phyloP scores from a whole-genome alignment of 768 basidiomycete species.

The Psilocybe subaeruginosa region DNA sequence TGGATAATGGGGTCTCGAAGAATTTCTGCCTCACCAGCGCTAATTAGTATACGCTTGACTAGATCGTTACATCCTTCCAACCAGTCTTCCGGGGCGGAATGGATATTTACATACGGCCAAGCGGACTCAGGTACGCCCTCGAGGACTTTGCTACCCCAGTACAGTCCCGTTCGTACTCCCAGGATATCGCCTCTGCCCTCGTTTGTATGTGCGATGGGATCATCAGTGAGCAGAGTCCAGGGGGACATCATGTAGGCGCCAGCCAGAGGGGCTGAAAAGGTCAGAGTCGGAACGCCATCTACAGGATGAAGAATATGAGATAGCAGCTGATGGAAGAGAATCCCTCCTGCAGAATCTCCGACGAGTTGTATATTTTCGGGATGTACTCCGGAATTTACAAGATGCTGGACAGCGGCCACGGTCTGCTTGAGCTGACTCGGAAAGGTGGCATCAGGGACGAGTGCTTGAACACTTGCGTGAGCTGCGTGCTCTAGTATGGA shows the following conservation, averaged over 20 bases:
- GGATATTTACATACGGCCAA: conserved; percentile 18
- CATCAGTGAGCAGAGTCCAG: conserved; percentile 24
- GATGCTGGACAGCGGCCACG: conserved; percentile 28
- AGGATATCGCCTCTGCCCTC: conserved; percentile 8
- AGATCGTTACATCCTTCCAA: conserved; percentile 24
- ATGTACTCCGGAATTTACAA: conserved; percentile 27
- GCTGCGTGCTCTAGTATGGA: not conserved
- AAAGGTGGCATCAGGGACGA: conserved; percentile 29
- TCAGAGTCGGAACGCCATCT: not conserved
- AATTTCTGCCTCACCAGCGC: conserved; percentile 26
- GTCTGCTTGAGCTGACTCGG: conserved; percentile 32
- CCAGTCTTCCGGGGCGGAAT: conserved; percentile 27
- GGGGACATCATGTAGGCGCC: conserved; percentile 32
- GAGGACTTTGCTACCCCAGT: conserved; percentile 4
- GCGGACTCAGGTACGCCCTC: not conserved
- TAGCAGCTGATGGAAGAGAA: conserved; percentile 30
- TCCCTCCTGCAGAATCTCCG: conserved; percentile 37
- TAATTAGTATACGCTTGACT: conserved; percentile 27
- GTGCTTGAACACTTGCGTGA: conserved; percentile 13
- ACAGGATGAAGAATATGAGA: conserved; percentile 34
- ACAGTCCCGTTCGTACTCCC: not conserved
- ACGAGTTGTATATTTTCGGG: conserved; percentile 30
- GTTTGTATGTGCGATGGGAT: conserved; percentile 3
- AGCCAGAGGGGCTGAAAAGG: not conserved
- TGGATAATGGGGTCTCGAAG: conserved; percentile 26